Conservation (phyloP, 352 stramenopile species). For the Thalassiosira exigua region DNA sequence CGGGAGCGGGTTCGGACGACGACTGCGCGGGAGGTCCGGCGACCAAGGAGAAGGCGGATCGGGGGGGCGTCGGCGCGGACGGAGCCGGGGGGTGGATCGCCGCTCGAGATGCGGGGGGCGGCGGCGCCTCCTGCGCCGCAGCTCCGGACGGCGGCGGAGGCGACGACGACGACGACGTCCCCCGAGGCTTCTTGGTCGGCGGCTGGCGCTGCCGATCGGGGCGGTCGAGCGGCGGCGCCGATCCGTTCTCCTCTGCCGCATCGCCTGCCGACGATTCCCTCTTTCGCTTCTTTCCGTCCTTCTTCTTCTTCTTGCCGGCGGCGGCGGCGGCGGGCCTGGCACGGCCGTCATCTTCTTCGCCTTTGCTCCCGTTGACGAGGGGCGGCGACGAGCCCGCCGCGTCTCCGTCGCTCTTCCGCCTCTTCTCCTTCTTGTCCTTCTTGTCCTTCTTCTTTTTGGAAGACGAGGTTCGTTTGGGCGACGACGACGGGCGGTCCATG, state of each 20-base stretch:
- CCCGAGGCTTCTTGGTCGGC: not conserved
- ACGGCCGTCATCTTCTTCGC: not conserved
- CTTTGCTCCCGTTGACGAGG: constrained; percentile 7
- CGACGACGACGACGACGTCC: not conserved
- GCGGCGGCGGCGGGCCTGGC: no score
- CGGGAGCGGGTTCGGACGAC: not conserved
- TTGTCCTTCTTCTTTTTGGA: constrained; percentile 53
- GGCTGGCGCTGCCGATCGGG: not conserved
- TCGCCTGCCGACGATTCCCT: constrained; percentile 28
- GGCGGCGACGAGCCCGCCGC: constrained; percentile 12
- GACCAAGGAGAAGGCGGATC: constrained; percentile 36
- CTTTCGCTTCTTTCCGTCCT: constrained; percentile 52
- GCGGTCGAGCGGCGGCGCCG: not conserved
- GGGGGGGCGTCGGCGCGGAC: not conserved
- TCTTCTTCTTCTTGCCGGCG: constrained; percentile 34
- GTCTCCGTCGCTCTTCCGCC: constrained; percentile 33
- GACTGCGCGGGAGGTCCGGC: constrained; percentile 14
- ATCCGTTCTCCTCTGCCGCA: not conserved
- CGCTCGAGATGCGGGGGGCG: not conserved
- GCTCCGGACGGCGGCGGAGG: not conserved
- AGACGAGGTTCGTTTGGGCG: constrained; percentile 6
- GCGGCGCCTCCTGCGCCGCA: constrained; percentile 11
- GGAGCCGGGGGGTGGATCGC: not conserved
- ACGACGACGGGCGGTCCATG: no score
- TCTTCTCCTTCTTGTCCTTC: constrained; percentile 41